Evolutionary conservation across 371 early-diverging fungal genomes (phyloP), one percentile per base, ranked within the genome.

Genomic region (Batrachochytrium dendrobatidis): DNA sequence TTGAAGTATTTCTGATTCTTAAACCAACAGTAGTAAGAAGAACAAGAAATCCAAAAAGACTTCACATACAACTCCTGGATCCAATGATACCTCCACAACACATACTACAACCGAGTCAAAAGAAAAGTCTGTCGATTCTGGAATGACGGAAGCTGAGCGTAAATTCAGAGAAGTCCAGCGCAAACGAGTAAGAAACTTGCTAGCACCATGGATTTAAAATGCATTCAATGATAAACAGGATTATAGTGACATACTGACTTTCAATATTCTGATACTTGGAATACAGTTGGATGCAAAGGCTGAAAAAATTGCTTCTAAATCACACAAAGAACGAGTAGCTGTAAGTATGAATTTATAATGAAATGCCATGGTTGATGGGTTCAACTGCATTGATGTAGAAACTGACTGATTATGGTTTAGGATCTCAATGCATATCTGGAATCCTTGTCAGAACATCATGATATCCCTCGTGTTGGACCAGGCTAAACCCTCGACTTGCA

Each of bases 391-490:
- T n/a, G n/a, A n/a, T n/a, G n/a, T n/a, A n/a, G n/a, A 25, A 31
- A 8, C 31, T 45, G 20, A 10, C 31, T 1, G 31, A 30, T 58
- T 0, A 15, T 17, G 17, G 17, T 52, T 34, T 39, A 74, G 60
- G 84, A 83, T 8, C 80, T 79, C 64, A 83, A 83, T 64, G 67
- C 72, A 18, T 75, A 79, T 48, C 66, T 83, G 18, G 81, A 77
- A 32, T 59, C 48, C 34, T 64, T 80, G 3, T 71, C 74, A 43
- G 84, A 83, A 58, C 84, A 83, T 66, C 65, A 83, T 67, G 84
- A 83, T 59, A 78, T 83, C 64, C 83, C 84, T 5, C 76, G 77
- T 51, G 82, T 82, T 25, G 78, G 81, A 20, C 70, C 71, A 5
- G 70, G 74, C 57, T 70, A 68, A 58, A 17, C 7, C 35, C 12